Evolutionary conservation across 2,329 filamentous ascomycete species (phyloP).

Genomic region (Ascosphaera pollenicola): DNA sequence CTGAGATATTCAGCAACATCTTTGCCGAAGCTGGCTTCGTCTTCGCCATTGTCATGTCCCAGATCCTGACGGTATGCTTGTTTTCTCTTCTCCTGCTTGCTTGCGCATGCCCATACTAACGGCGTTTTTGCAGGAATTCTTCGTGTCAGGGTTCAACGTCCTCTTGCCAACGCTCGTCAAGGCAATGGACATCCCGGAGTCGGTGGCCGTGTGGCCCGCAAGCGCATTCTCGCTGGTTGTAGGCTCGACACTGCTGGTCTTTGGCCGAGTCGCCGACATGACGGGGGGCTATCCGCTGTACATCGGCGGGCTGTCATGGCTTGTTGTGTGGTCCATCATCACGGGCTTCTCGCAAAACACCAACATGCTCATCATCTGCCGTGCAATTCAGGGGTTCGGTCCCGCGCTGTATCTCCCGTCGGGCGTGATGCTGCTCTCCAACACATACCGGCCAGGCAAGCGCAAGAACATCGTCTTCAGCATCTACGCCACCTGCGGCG

Average conservation of each 20-base stretch:
- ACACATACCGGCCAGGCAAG: constrained; percentile 42
- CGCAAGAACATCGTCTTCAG: constrained; percentile 47
- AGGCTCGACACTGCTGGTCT: constrained; percentile 27
- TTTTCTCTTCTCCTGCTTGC: neutral
- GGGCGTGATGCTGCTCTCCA: constrained; percentile 43
- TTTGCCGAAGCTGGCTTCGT: constrained; percentile 40
- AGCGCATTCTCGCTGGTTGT: constrained; percentile 29
- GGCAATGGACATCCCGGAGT: constrained; percentile 42
- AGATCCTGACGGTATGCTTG: constrained; percentile 33
- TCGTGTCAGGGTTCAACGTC: constrained; percentile 51
- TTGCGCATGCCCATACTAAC: neutral
- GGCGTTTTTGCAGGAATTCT: constrained; percentile 36
- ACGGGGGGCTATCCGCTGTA: constrained; percentile 42
- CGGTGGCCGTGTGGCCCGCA: constrained; percentile 34
- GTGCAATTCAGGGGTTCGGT: constrained; percentile 53
- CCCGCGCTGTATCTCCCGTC: constrained; percentile 50
- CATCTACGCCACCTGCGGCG: constrained; percentile 31
- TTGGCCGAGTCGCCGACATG: constrained; percentile 37
- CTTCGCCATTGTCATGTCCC: constrained; percentile 38
- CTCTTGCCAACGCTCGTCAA: constrained; percentile 42
- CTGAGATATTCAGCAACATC: constrained; percentile 29
- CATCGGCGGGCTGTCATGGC: constrained; percentile 38
- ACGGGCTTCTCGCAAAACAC: constrained; percentile 46
- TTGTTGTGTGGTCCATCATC: constrained; percentile 45
- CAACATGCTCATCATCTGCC: constrained; percentile 49